A percentile compares a stretch with the other conserved stretches of the same genome.
phyloP scores from a whole-genome alignment of 176 grass and related monocot species.

The Rhipidocladum racemiflorum region DNA sequence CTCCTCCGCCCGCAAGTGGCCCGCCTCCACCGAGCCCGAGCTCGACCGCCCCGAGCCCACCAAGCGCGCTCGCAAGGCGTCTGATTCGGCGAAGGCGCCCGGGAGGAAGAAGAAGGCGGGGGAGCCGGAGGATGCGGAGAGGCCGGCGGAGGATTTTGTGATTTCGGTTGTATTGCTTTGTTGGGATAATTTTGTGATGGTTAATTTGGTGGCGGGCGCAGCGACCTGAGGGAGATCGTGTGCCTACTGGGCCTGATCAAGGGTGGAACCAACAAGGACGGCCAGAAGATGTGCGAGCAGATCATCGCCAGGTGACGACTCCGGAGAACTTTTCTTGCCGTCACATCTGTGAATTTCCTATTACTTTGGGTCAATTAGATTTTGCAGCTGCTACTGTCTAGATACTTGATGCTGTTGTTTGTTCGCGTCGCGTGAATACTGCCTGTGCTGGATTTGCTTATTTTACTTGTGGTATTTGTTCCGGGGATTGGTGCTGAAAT shows the following conservation, averaged over 20 bases:
- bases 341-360: neutral
- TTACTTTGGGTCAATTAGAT: too few relatives aligned
- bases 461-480: neutral
- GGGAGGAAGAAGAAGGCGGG: too few relatives aligned
- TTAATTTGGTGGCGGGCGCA: neutral
- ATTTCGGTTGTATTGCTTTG: neutral
- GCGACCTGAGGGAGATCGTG: constrained; percentile 63
- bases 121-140: too few relatives aligned
- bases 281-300: constrained; percentile 61
- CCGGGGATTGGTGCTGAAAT: too few relatives aligned
- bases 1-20: too few relatives aligned
- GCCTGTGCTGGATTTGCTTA: neutral
- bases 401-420: too few relatives aligned
- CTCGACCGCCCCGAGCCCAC: too few relatives aligned
- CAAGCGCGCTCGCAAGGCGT: too few relatives aligned
- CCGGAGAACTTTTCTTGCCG: neutral
- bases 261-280: constrained; percentile 49
- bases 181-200: neutral
- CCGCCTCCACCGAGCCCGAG: too few relatives aligned
- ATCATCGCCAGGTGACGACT: constrained; percentile 40
- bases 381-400: too few relatives aligned
- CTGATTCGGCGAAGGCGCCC: too few relatives aligned
- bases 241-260: constrained; percentile 61
- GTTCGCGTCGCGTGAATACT: neutral
- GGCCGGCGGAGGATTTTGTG: too few relatives aligned